Evolutionary conservation across 106 monocot species (phyloP), one percentile per base, ranked within the genome.

Genomic region (Cymbidium sinense): DNA sequence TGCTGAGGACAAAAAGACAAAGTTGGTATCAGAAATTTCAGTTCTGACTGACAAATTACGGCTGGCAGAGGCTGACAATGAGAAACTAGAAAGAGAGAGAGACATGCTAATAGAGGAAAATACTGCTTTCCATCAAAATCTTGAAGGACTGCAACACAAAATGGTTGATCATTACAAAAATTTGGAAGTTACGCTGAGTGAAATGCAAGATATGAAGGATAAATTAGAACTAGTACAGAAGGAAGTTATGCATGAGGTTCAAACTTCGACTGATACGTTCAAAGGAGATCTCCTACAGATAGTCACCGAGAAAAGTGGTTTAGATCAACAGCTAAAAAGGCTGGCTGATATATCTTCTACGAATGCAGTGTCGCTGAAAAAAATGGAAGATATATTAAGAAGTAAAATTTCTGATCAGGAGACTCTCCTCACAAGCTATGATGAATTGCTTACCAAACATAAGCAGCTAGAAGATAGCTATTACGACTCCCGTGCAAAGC

Each of bases 391-490:
- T 21, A 79, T 79, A 34, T 27, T 86, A 39, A 80, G n/a, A 47
- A 28, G 54, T n/a, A 91, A 84, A 79, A 77, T 85, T 73, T 43
- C 78, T 34, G 75, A 72, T 52, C 80, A 80, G 73, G 83, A 83
- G 79, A n/a, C 51, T 30, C 58, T 51, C 15, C 33, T 89, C n/a
- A 50, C 62, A 70, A 77, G n/a, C n/a, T 87, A 84, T 50, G 30
- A 76, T 43, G 83, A 92, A 35, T 23, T 92, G 76, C 67, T 77
- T 5, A 33, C 31, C n/a, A 76, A 81, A 23, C 85, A 81, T 36
- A 85, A 85, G 70, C 80, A 84, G 71, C 70, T 88, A 17, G 88
- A 88, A 75, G 43, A 65, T 28, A 34, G 79, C 25, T 84, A 78
- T 51, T 54, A 41, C 27, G 84, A 85, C 71, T 79, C 81, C 6